Evolutionary conservation across 495 filamentous ascomycete genomes (phyloP).

Genomic region (Cercophora newfieldiana): DNA sequence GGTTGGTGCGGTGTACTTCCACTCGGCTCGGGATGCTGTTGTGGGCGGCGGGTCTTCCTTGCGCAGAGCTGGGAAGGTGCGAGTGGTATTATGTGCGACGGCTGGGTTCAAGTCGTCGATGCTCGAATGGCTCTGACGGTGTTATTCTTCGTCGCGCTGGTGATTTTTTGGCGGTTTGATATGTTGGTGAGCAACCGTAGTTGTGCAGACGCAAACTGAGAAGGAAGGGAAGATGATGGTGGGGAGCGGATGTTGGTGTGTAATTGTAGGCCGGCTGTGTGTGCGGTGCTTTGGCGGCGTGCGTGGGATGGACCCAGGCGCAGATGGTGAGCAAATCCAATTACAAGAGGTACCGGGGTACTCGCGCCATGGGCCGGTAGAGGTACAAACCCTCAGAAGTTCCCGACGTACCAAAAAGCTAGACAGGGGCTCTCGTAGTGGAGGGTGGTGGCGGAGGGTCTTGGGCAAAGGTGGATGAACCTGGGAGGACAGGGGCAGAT

Average conservation of each 20-base stretch:
- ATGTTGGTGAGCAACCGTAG: conserved; percentile 18
- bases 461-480: conserved; percentile 10
- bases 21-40: not conserved
- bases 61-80: not conserved
- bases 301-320: conserved; percentile 29
- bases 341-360: conserved; percentile 27
- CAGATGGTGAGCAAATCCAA: conserved; percentile 30
- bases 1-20: not conserved
- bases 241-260: conserved; percentile 39
- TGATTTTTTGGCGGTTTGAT: conserved; percentile 7
- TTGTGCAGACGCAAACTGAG: conserved; percentile 23
- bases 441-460: conserved; percentile 21
- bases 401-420: conserved; percentile 27
- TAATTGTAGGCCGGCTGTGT: conserved; percentile 32
- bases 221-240: conserved; percentile 30
- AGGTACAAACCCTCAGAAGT: conserved; percentile 29
- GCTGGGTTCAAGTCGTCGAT: not conserved
- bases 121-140: not conserved
- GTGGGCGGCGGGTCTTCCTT: not conserved
- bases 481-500: conserved; percentile 6
- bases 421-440: conserved; percentile 25
- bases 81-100: not conserved
- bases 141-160: not conserved
- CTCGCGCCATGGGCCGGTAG: conserved; percentile 29
- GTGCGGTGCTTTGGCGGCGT: conserved; percentile 18